Evolutionary conservation across 2,329 filamentous ascomycete genomes (phyloP), one percentile per base, ranked within the genome.

Genomic region (Arthrinium puccinioides): DNA sequence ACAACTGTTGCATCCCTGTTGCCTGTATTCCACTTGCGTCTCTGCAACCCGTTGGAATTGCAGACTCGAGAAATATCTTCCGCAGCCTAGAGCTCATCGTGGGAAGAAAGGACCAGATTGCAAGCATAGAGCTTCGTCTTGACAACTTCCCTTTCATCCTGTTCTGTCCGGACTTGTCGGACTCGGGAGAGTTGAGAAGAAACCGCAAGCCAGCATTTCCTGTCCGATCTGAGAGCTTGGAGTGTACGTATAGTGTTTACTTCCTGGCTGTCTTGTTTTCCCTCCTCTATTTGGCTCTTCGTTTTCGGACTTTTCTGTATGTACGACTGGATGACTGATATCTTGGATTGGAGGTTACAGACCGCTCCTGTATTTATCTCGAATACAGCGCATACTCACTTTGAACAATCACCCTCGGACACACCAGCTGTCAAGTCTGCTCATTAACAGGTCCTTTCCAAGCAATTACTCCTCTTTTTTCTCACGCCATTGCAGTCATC

Each of bases 71-170:
- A n/a, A n/a, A n/a, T n/a, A n/a, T n/a, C n/a, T n/a, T n/a, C n/a
- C n/a, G n/a, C n/a, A n/a, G n/a, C n/a, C n/a, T n/a, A n/a, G n/a
- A n/a, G n/a, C n/a, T n/a, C n/a, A n/a, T n/a, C n/a, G n/a, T n/a
- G n/a, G n/a, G n/a, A n/a, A 20, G 19, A 31, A 4, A 18, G 29
- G 16, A 28, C 41, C 33, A 64, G 68, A 67, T 61, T 60, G 65
- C 61, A 71, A 76, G 75, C 71, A 79, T 63, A 78, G 74, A 79
- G 75, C 75, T 77, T 76, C 73, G 63, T 79, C 73, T 76, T 70
- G 61, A 19, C 21, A 26, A 27, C 26, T 35, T 39, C 21, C 28
- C 21, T 18, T 41, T 38, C 34, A 20, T 37, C 27, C 15, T 32
- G 14, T 15, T 31, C 13, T 31, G n/a, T 27, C 25, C n/a, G n/a